phyloP scores from a whole-genome alignment of 2,329 filamentous ascomycete species.

The Rutstroemia sp. region DNA sequence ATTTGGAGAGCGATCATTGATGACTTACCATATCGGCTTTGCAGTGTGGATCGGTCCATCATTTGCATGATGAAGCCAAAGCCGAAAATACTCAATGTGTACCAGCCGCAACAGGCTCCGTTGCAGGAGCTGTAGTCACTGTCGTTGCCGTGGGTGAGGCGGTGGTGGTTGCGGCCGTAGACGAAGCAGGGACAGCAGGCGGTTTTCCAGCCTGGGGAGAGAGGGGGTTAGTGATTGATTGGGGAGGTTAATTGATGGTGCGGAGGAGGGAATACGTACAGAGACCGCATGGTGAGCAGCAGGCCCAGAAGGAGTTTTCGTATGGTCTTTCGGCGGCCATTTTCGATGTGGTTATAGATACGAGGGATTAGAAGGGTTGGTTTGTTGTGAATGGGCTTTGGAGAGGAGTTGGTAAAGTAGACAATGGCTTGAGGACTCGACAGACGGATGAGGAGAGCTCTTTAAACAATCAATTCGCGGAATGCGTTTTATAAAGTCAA shows the following conservation, averaged over 20 bases:
- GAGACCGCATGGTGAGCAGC: slow-evolving; percentile 1
- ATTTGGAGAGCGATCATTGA: background rate
- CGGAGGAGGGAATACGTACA: background rate
- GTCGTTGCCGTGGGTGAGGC: background rate
- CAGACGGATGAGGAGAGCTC: too few species aligned
- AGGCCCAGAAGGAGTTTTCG: slow-evolving; percentile 4
- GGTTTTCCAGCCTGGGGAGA: background rate
- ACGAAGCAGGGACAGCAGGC: slow-evolving; percentile 9
- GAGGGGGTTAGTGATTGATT: background rate
- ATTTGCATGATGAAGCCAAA: slow-evolving; percentile 5
- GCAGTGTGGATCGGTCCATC: slow-evolving; percentile 5
- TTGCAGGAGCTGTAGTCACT: slow-evolving; percentile 1
- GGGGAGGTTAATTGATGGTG: background rate
- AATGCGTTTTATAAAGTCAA: too few species aligned
- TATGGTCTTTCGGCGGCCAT: background rate
- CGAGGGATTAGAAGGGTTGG: background rate
- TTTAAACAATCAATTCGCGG: too few species aligned
- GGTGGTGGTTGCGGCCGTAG: slow-evolving; percentile 8
- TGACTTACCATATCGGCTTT: slow-evolving; percentile 2
- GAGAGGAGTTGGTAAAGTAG: background rate
- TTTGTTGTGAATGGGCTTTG: too few species aligned
- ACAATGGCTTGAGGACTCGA: too few species aligned
- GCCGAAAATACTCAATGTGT: background rate
- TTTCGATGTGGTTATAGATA: background rate
- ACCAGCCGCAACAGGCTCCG: background rate